Evolutionary conservation across 495 filamentous ascomycete species (phyloP).

Genomic region (Neurospora sp.): DNA sequence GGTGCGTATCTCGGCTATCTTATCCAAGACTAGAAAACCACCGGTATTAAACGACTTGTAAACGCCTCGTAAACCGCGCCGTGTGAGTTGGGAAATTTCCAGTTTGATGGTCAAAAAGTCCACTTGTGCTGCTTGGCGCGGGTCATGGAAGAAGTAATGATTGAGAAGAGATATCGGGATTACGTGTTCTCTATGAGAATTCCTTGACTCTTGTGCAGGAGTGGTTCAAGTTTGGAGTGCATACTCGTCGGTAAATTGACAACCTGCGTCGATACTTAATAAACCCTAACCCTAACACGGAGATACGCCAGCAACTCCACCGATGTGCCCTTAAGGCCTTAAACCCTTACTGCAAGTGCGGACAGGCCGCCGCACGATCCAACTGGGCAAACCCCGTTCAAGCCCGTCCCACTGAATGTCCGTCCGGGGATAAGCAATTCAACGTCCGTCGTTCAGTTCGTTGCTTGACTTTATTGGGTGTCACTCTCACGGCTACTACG

Average conservation of each 20-base stretch:
- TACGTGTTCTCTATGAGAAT: background rate
- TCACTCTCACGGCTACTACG: background rate
- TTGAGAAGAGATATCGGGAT: background rate
- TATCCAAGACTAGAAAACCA: background rate
- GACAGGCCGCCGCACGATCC: background rate
- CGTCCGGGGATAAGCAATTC: background rate
- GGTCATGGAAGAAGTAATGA: background rate
- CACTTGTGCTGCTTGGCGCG: background rate
- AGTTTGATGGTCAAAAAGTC: no score
- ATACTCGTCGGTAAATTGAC: background rate
- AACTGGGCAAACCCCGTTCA: background rate
- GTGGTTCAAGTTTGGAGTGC: background rate
- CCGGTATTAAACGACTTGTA: background rate
- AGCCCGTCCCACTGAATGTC: background rate
- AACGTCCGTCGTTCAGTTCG: background rate
- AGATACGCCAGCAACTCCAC: background rate
- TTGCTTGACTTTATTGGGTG: background rate
- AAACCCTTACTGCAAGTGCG: background rate
- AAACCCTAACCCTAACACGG: background rate
- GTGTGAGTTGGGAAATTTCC: background rate
- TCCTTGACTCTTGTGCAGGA: background rate
- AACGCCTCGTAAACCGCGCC: background rate
- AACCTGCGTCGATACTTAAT: background rate
- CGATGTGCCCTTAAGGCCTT: background rate
- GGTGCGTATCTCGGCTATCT: background rate